phyloP scores from a whole-genome alignment of 1,284 basidiomycete species.

The Ceratorhiza oryzae-sativae region DNA sequence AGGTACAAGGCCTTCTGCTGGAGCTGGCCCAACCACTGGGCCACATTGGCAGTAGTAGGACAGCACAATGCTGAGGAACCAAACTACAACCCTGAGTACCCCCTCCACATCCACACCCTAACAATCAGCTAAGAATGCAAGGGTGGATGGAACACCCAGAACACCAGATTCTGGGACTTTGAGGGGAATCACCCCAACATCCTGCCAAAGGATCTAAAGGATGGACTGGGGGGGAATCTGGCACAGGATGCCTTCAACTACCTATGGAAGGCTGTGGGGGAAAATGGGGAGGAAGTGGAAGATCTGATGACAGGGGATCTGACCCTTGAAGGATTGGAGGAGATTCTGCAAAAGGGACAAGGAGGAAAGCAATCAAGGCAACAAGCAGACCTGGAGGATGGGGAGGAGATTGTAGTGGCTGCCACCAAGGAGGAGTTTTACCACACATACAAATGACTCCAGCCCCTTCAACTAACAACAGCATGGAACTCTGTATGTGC shows the following conservation, averaged over 20 bases:
- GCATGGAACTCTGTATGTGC: neutral
- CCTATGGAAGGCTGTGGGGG: neutral
- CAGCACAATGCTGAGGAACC: neutral
- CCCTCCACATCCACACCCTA: neutral
- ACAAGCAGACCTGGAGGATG: neutral
- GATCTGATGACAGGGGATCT: neutral
- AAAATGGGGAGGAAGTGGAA: neutral
- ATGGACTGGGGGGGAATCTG: neutral
- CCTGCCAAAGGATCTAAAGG: neutral
- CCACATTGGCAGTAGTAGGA: neutral
- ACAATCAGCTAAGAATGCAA: neutral
- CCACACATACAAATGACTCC: neutral
- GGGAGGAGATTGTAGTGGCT: neutral
- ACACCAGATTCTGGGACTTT: neutral
- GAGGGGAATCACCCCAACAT: neutral
- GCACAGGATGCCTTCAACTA: neutral
- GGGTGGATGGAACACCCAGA: neutral
- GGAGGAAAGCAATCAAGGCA: neutral
- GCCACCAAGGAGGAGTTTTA: neutral
- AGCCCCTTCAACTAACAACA: neutral
- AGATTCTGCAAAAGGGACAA: neutral
- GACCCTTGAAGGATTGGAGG: neutral
- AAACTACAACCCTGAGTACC: neutral
- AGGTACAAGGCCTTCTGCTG: neutral
- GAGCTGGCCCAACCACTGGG: neutral